These are phyloP conservation scores for Geosiphon pyriformis DNA, from an alignment of 192 early-diverging fungal genomes.

Conservation along the genomic window DNA sequence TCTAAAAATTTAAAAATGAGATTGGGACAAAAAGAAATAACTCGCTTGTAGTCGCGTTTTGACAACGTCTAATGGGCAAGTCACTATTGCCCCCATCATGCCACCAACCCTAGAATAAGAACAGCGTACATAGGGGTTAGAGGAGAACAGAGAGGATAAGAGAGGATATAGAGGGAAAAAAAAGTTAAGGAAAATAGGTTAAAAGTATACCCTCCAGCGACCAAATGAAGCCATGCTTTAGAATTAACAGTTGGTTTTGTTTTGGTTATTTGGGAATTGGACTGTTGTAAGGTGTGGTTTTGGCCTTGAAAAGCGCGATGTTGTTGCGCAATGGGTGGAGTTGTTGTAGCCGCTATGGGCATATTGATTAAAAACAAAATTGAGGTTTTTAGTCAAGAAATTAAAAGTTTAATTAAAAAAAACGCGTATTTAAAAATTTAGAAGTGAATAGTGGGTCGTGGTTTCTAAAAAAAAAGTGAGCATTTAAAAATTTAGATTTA, in stretches of 20 bases:
- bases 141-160: neutral
- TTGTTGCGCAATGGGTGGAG: neutral
- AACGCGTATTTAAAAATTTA: too few relatives aligned
- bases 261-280: neutral
- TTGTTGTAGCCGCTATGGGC: neutral
- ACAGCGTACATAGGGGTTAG: neutral
- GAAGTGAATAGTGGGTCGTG: too few relatives aligned
- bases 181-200: neutral
- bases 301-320: neutral
- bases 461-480: too few relatives aligned
- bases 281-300: neutral
- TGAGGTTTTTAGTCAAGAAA: too few relatives aligned
- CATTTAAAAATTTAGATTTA: too few relatives aligned
- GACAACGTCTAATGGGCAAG: conserved; percentile 91
- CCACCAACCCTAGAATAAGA: conserved; percentile 53
- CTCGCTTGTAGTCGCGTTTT: conserved; percentile 88
- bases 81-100: conserved; percentile 77
- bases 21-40: neutral
- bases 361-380: too few relatives aligned
- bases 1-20: neutral
- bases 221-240: conserved; percentile 48
- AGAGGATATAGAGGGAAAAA: neutral
- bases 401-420: too few relatives aligned
- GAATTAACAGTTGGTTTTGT: neutral
- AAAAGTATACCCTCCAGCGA: conserved; percentile 59